These are phyloP conservation scores for Claviceps cyperi DNA, from an alignment of 2,329 filamentous ascomycete species.

Conservation along the genomic window DNA sequence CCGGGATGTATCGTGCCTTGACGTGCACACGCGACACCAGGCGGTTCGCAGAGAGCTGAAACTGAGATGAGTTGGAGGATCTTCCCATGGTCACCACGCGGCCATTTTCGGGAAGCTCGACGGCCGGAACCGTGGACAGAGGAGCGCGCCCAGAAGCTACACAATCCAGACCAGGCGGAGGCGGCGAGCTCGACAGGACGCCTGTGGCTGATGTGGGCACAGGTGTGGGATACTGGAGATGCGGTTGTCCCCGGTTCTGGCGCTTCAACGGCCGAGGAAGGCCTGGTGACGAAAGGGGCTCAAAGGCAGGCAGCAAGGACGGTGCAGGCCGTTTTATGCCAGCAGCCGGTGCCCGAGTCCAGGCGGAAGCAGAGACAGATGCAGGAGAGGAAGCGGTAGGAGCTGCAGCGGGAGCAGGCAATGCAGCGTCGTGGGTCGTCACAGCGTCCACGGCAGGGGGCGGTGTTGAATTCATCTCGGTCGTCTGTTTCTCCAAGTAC, in stretches of 20 bases:
- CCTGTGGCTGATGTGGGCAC: slow-evolving; percentile 88
- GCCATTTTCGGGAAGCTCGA: slow-evolving; percentile 69
- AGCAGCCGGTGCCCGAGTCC: slow-evolving; percentile 12
- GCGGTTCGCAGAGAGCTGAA: slow-evolving; percentile 82
- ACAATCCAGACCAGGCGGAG: slow-evolving; percentile 34
- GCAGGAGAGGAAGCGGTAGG: neutral
- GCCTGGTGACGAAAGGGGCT: slow-evolving; percentile 61
- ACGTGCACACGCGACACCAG: slow-evolving; percentile 90
- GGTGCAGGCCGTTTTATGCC: slow-evolving; percentile 49
- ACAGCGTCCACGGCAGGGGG: neutral
- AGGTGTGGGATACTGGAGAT: slow-evolving; percentile 76
- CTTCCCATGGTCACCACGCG: slow-evolving; percentile 77
- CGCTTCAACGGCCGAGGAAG: slow-evolving; percentile 57
- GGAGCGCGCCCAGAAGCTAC: slow-evolving; percentile 65
- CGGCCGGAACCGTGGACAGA: slow-evolving; percentile 65
- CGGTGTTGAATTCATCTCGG: slow-evolving; percentile 31
- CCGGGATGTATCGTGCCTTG: slow-evolving; percentile 67
- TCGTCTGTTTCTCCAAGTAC: neutral
- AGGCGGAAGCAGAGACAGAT: neutral
- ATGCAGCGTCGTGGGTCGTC: slow-evolving; percentile 16
- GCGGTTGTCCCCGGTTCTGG: slow-evolving; percentile 35
- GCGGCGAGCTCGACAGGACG: slow-evolving; percentile 77
- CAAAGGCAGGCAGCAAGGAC: slow-evolving; percentile 63
- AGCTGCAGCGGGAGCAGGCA: slow-evolving; percentile 12
- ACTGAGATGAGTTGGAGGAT: slow-evolving; percentile 89